These are phyloP conservation scores for Pythium phragmiticola DNA, from an alignment of 352 stramenopile species.

Conservation along the genomic window DNA sequence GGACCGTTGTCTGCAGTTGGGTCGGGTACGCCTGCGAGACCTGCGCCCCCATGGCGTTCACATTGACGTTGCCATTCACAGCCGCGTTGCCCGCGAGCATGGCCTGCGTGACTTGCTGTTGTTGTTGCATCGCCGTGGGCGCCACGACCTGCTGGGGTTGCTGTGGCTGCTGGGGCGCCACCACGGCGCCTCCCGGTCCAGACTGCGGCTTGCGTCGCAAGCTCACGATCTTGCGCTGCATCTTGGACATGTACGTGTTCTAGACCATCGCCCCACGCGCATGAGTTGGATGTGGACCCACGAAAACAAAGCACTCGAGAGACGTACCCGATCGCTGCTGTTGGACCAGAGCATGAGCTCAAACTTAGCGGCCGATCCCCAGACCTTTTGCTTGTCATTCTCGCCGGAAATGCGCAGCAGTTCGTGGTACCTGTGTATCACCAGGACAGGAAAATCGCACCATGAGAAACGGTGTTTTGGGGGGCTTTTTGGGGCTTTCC, in stretches of 20 bases:
- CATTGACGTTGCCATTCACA: neutral
- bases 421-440: constrained; percentile 70
- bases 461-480: constrained; percentile 53
- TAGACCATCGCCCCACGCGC: constrained; percentile 31
- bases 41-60: neutral
- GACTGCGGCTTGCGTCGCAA: constrained; percentile 68
- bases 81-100: neutral
- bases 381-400: constrained; percentile 84
- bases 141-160: neutral
- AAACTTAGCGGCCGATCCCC: constrained; percentile 83
- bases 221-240: constrained; percentile 82
- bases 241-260: constrained; percentile 80
- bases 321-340: constrained; percentile 60
- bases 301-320: constrained; percentile 42
- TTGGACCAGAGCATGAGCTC: constrained; percentile 86
- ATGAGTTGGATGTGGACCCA: constrained; percentile 30
- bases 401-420: constrained; percentile 79
- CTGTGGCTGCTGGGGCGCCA: neutral
- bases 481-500: constrained; percentile 27
- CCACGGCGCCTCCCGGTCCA: constrained; percentile 9
- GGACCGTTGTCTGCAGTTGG: neutral
- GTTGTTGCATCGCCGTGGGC: constrained; percentile 18
- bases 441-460: constrained; percentile 49
- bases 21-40: constrained; percentile 1
- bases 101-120: constrained; percentile 1